Evolutionary conservation across 768 basidiomycete species (phyloP).

Genomic region (Porpolomopsis calyptriformis): DNA sequence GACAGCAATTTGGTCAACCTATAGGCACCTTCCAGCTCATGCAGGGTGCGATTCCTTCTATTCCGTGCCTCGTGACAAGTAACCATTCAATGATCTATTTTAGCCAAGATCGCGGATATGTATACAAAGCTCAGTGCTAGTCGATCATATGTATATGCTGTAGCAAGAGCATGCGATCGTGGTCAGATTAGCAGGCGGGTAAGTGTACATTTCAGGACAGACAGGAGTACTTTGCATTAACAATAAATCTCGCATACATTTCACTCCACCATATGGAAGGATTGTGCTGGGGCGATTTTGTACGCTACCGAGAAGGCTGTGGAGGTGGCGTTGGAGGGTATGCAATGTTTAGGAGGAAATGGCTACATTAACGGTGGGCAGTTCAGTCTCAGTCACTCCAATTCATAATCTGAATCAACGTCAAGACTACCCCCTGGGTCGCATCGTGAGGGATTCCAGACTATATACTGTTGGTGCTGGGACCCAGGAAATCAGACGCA

Average conservation of each 20-base stretch:
- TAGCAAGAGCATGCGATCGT: conserved; percentile 78
- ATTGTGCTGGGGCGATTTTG: conserved; percentile 90
- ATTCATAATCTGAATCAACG: conserved; percentile 4
- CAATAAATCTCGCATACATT: too few relatives aligned
- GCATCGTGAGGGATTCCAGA: conserved; percentile 77
- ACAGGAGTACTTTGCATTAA: background rate
- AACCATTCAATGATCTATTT: conserved; percentile 2
- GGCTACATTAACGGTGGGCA: conserved; percentile 84
- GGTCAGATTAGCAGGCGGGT: conserved; percentile 72
- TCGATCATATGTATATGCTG: conserved; percentile 86
- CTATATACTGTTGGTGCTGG: conserved; percentile 95
- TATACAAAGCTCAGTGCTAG: conserved; percentile 87
- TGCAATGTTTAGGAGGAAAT: conserved; percentile 92
- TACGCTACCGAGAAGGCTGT: conserved; percentile 90
- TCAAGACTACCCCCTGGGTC: conserved; percentile 81
- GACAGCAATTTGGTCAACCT: conserved; percentile 82
- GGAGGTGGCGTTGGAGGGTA: conserved; percentile 82
- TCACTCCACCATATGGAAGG: too few relatives aligned
- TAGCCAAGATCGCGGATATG: conserved; percentile 85
- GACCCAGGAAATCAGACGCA: conserved; percentile 88
- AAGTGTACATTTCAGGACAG: conserved; percentile 19
- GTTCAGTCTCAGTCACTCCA: background rate
- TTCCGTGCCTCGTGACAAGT: background rate
- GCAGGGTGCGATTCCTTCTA: conserved; percentile 55
- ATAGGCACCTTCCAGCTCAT: conserved; percentile 91